A percentile compares a stretch with the other conserved stretches of the same genome.
Conservation (phyloP, 306 rosid species). For the Sophora flavescens region DNA sequence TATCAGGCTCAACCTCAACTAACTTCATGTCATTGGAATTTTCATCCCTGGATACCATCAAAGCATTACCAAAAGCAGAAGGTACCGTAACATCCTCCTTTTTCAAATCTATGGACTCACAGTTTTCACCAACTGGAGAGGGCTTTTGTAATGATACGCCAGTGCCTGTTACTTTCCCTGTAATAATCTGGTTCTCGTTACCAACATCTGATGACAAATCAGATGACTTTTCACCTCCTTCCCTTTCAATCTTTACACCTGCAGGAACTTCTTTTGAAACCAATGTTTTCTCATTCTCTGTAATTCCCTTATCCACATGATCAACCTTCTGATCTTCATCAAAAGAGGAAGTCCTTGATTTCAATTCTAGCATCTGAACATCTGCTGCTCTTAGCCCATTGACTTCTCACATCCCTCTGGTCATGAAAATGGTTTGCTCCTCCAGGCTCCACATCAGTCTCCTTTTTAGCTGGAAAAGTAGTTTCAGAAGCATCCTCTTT, state of each 20-base stretch:
- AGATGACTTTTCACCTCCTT: constrained; percentile 54
- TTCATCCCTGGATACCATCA: constrained; percentile 36
- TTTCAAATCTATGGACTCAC: constrained; percentile 34
- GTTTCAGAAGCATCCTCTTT: constrained; percentile 44
- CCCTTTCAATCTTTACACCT: constrained; percentile 57
- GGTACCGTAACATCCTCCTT: constrained; percentile 41
- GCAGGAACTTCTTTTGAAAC: constrained; percentile 52
- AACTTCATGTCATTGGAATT: constrained; percentile 30
- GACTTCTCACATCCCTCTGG: constrained; percentile 48
- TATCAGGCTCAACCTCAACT: constrained; percentile 27
- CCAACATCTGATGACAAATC: constrained; percentile 60
- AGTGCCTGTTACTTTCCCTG: constrained; percentile 39
- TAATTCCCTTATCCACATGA: constrained; percentile 48
- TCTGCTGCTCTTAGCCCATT: constrained; percentile 37
- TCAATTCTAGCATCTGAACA: constrained; percentile 51
- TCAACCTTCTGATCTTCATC: constrained; percentile 56
- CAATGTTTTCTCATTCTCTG: constrained; percentile 47
- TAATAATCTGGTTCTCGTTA: constrained; percentile 45
- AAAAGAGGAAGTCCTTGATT: constrained; percentile 39
- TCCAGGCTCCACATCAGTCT: constrained; percentile 53
- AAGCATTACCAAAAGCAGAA: constrained; percentile 42
- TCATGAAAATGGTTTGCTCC: constrained; percentile 52
- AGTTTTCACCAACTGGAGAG: constrained; percentile 45
- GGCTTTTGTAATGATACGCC: constrained; percentile 35
- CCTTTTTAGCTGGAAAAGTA: constrained; percentile 42